Base-by-base conservation (phyloP, 495 filamentous ascomycete species). In the Talaromyces borbonicus region DNA sequence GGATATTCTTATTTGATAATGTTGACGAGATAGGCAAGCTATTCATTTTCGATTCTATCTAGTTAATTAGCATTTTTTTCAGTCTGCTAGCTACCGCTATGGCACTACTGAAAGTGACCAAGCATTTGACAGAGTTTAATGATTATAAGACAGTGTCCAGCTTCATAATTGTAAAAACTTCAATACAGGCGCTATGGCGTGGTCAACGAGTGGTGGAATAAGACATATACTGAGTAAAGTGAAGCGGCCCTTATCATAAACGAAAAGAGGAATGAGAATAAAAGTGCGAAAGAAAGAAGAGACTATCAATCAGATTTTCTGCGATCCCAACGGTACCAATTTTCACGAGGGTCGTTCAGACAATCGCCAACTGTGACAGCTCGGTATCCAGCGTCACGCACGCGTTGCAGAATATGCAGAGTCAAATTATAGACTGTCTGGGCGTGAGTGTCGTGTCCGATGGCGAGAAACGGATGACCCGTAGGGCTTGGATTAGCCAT, bases 381-480 rank as follows among this genome's bases (percentile, higher is more conserved):
- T 31, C 65, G 69, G 53, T 77, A 92, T 0, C 84, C 84, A 11
- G 74, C 64, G 1, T 57, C 51, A 32, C 48, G 61, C 18, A 85
- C 65, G 3, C 65, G 71, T 24, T 75, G 66, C 15, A 93, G 62
- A 67, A 89, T 83, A 56, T 87, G 82, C 41, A 80, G 73, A 0
- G 84, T 86, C 51, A 93, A 71, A 52, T 85, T 87, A 50, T 84
- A 76, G 7, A 83, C 86, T 11, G 78, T 83, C 56, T 88, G 80
- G 19, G 80, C 71, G 52, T 89, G 83, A 29, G 87, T 85, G 54
- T 93, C 87, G 57, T 93, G 87, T 29, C 77, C 77, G 54, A 92
- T 87, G 47, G 79, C 69, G 43, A 92, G 65, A 61, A 73, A 86
- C 14, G 67, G 63, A 11, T 60, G 71, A 24, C 47, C 47, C 6